Percentiles rank a stretch among this genome's conserved stretches.
phyloP scores from a whole-genome alignment of 2,329 filamentous ascomycete genomes.

The Septoria petroselini region DNA sequence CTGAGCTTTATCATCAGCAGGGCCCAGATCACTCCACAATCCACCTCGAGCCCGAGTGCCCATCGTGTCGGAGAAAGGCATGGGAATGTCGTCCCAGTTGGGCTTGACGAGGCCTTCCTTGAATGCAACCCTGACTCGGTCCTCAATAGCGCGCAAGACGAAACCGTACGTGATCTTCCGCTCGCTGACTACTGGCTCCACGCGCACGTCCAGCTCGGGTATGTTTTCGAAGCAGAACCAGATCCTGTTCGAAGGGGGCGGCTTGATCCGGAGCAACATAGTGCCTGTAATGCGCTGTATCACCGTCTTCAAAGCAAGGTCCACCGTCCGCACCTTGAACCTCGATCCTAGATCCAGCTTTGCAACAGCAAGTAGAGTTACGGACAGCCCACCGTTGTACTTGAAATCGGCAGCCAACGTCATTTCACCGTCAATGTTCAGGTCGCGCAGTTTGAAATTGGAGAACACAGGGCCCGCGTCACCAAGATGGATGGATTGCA shows the following conservation, averaged over 20 bases:
- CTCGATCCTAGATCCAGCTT: conserved; percentile 84
- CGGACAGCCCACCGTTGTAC: conserved; percentile 83
- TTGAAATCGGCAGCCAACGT: conserved; percentile 81
- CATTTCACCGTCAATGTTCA: conserved; percentile 89
- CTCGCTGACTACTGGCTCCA: conserved; percentile 92
- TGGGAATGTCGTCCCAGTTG: conserved; percentile 83
- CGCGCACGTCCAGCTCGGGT: conserved; percentile 89
- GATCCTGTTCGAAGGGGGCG: conserved; percentile 89
- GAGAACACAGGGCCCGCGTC: conserved; percentile 84
- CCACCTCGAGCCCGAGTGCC: conserved; percentile 79
- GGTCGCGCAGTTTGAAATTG: conserved; percentile 80
- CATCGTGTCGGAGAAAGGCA: conserved; percentile 78
- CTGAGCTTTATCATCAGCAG: conserved; percentile 7
- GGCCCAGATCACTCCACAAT: conserved; percentile 61
- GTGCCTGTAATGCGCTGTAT: conserved; percentile 84
- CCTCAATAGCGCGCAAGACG: conserved; percentile 90
- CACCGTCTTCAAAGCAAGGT: conserved; percentile 80
- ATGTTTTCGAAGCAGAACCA: conserved; percentile 95
- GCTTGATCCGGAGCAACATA: conserved; percentile 80
- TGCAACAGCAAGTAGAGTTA: conserved; percentile 89
- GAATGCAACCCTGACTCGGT: conserved; percentile 87
- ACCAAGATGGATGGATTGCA: conserved; percentile 80
- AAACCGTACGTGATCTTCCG: conserved; percentile 93
- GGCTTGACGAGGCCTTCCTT: conserved; percentile 87
- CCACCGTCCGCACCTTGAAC: conserved; percentile 87